A percentile compares a stretch with the other conserved stretches of the same genome.
Evolutionary conservation across 2,329 filamentous ascomycete genomes (phyloP).

Genomic region (Fusarium brevicatenulatum): DNA sequence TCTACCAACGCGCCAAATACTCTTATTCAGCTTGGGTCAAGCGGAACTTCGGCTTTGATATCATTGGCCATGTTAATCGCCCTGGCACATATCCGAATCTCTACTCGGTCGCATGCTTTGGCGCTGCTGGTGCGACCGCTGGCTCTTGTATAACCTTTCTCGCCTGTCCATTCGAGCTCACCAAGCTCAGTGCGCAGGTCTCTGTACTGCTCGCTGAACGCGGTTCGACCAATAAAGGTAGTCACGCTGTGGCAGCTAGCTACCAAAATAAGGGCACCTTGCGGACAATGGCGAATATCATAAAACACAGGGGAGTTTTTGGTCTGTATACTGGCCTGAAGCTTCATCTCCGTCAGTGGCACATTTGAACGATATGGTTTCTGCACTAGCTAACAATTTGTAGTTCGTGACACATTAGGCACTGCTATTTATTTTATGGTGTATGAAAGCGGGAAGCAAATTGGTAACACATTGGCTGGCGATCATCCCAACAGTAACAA

Average conservation of each 20-base stretch:
- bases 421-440: constrained; percentile 90
- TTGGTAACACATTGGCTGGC: constrained; percentile 78
- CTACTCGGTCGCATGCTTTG: constrained; percentile 80
- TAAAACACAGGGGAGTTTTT: constrained; percentile 75
- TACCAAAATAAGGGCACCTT: constrained; percentile 83
- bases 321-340: constrained; percentile 85
- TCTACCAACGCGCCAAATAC: constrained; percentile 83
- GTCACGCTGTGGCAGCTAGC: constrained; percentile 70
- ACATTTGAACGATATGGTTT: background rate
- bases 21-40: constrained; percentile 76
- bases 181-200: constrained; percentile 88
- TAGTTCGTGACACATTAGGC: constrained; percentile 84
- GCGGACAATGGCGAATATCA: constrained; percentile 79
- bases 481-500: constrained; percentile 80
- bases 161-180: constrained; percentile 88
- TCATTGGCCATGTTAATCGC: constrained; percentile 76
- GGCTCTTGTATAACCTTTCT: constrained; percentile 83
- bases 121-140: constrained; percentile 79
- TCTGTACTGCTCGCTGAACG: constrained; percentile 76
- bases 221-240: constrained; percentile 53
- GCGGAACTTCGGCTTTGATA: constrained; percentile 73
- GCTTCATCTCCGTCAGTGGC: constrained; percentile 76
- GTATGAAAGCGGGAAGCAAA: constrained; percentile 86
- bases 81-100: constrained; percentile 76
- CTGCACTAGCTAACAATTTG: constrained; percentile 3